Evolutionary conservation across 768 basidiomycete species (phyloP).

Genomic region (Psilocybe azurescens): DNA sequence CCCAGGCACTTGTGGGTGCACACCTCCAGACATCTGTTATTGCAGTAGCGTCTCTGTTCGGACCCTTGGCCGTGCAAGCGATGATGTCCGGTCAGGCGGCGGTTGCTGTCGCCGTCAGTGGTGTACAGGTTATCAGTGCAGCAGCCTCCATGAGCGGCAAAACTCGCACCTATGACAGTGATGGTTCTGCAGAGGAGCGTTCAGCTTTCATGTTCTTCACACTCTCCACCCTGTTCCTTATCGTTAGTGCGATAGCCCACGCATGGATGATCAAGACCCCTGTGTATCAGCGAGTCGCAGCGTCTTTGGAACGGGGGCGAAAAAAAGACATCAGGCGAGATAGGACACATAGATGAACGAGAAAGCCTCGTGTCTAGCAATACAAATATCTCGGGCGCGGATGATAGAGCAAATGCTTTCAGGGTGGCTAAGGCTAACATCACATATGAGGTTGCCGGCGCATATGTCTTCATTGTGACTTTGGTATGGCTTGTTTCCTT

Average conservation of each 20-base stretch:
- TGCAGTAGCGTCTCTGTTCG: slow-evolving; percentile 84
- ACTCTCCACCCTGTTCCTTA: slow-evolving; percentile 69
- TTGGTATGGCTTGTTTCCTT: slow-evolving; percentile 54
- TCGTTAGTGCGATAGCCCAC: slow-evolving; percentile 58
- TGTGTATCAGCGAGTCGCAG: slow-evolving; percentile 59
- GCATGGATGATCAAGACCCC: slow-evolving; percentile 62
- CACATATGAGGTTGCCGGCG: slow-evolving; percentile 72
- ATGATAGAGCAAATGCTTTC: slow-evolving; percentile 49
- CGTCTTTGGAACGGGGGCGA: slow-evolving; percentile 45
- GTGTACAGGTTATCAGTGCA: slow-evolving; percentile 74
- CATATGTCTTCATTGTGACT: slow-evolving; percentile 80
- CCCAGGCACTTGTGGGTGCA: slow-evolving; percentile 66
- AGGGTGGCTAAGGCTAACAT: slow-evolving; percentile 68
- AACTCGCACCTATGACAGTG: slow-evolving; percentile 35
- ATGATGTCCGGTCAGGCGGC: slow-evolving; percentile 88
- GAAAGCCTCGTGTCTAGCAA: slow-evolving; percentile 41
- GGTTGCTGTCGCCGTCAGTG: slow-evolving; percentile 81
- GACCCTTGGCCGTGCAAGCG: slow-evolving; percentile 71
- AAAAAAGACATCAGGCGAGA: slow-evolving; percentile 28
- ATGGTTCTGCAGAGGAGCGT: slow-evolving; percentile 62
- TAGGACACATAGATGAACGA: slow-evolving; percentile 36
- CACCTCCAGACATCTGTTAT: slow-evolving; percentile 82
- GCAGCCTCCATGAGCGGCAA: slow-evolving; percentile 57
- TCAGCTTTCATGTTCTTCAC: slow-evolving; percentile 79
- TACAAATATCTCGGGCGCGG: slow-evolving; percentile 24